Base-by-base conservation (phyloP, 139 green algal species). In the Spirogloea muscicola region DNA sequence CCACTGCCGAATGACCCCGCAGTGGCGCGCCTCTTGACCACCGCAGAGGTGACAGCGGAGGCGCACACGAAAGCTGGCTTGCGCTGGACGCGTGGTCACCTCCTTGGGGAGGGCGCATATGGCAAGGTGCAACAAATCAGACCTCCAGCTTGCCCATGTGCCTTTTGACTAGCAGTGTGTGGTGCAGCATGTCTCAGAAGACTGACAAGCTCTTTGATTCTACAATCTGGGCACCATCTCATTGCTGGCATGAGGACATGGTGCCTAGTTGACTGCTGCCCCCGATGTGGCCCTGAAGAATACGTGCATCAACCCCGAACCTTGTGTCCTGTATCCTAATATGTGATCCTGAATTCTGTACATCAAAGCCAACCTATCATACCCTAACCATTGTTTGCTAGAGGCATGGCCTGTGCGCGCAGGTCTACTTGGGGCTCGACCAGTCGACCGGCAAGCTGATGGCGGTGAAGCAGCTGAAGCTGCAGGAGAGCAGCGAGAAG, bases 51-150 rank as follows among this genome's bases (percentile, higher is more conserved):
- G 38, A 39, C 38, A 2, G 46, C 31, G 3, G 68, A 49, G 52
- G 13, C 68, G 41, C n/a, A 73, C 38, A 37, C 83, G 33, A 38
- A 62, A 44, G 85, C 76, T 13, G 86, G 86, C 1, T 62, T 71
- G 21, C 71, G 89, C 6, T 84, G 80, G 80, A 65, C 48, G 36
- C 43, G 62, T 31, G 80, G 80, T 13, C 58, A 86, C 57, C 76
- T 86, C 21, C 43, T 86, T 13, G 80, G 84, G 0, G 87, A 91
- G 66, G 86, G 87, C 0, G 84, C 87, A 1, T 91, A 88, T 58
- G 87, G 87, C 69, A 88, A 89, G 84, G 80, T 86, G 33, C 2
- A 21, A 36, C 25, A 18, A 65, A 16, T 21, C 18, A 51, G 16
- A 65, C 18, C 16, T 55, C 21, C 46, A 65, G 25, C 16, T 55